A percentile compares a stretch with the other conserved stretches of the same genome.
Conservation (phyloP, 768 basidiomycete genomes). For the Suillus placidus region DNA sequence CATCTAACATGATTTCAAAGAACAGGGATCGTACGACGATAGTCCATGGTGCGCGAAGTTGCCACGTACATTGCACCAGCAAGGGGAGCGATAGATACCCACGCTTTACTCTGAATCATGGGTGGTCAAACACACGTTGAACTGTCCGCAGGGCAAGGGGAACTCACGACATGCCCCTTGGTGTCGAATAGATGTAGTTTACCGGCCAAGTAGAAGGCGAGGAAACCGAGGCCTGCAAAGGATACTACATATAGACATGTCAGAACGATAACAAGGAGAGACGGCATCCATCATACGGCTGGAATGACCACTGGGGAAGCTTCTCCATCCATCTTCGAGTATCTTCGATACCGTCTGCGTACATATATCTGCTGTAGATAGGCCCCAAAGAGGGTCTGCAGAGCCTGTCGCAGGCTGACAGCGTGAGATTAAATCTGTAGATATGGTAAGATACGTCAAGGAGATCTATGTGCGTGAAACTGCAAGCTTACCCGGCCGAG, state of each 20-base stretch:
- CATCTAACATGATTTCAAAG: background rate
- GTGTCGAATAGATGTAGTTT: slow-evolving; percentile 89
- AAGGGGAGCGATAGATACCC: slow-evolving; percentile 78
- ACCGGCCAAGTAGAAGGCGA: slow-evolving; percentile 86
- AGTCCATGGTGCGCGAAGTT: slow-evolving; percentile 91
- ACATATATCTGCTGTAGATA: slow-evolving; percentile 75
- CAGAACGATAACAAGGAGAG: background rate
- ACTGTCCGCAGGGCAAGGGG: background rate
- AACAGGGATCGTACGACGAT: slow-evolving; percentile 60
- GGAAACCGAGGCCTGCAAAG: slow-evolving; percentile 90
- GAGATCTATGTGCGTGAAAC: background rate
- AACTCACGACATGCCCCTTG: slow-evolving; percentile 67
- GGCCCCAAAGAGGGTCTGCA: slow-evolving; percentile 66
- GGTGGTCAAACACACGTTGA: background rate
- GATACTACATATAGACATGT: slow-evolving; percentile 54
- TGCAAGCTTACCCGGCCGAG: slow-evolving; percentile 67
- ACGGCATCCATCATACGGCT: slow-evolving; percentile 56
- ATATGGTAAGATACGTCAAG: background rate
- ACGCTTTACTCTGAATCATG: slow-evolving; percentile 63
- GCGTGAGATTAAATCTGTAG: slow-evolving; percentile 31
- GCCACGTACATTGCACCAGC: slow-evolving; percentile 73
- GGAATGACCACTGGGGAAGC: slow-evolving; percentile 91
- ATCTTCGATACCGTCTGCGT: slow-evolving; percentile 62
- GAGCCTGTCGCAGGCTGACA: slow-evolving; percentile 71
- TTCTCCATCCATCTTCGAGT: slow-evolving; percentile 82